Evolutionary conservation across 148 eudicot genomes (phyloP), one percentile per base, ranked within the genome.

Genomic region (Camellia japonica): DNA sequence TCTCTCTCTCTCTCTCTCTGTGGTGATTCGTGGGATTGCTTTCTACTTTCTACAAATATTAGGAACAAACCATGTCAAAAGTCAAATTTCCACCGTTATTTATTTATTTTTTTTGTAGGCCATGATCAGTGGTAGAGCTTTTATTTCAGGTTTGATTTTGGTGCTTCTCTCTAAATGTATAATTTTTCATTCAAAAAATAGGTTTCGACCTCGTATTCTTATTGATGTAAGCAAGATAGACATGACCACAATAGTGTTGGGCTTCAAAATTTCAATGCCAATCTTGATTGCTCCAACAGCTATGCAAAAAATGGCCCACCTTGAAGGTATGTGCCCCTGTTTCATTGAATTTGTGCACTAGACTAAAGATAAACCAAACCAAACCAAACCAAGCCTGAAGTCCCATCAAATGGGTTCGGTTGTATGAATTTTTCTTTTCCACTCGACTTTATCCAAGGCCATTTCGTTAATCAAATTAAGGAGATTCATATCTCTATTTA

Each of bases 261-360:
- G 97, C 69, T 88, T 86, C 85, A 92, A 92, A 49, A 86, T 94
- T 70, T 89, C 97, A 71, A 92, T 94, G 97, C 97, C 98, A 1
- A 91, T 94, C 80, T 91, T 94, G 98, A 83, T 94, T 84, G 97
- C 98, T 82, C 98, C 98, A 11, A 80, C 93, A 13, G 97, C 94
- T 65, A 88, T 94, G 93, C 93, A 88, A 81, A 92, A 92, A 87
- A 91, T 92, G 98, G 97, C 97, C 81, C 97, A 94, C 69, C 92
- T 87, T 78, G 92, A 92, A 85, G 98, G 98, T 94, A 86, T 56
- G 9, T 80, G 52, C 3, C 11, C 47, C 20, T 23, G 67, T 79
- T 44, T 13, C 60, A 43, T 68, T 66, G 58, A 43, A 46, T n/a
- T 51, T 80, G 20, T 0, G 41, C 65, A 0, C 55, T 18, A 14